A percentile compares a stretch with the other conserved stretches of the same genome.
These are phyloP conservation scores for Murraya paniculata DNA, from an alignment of 345 rosid genomes.

Conservation along the genomic window DNA sequence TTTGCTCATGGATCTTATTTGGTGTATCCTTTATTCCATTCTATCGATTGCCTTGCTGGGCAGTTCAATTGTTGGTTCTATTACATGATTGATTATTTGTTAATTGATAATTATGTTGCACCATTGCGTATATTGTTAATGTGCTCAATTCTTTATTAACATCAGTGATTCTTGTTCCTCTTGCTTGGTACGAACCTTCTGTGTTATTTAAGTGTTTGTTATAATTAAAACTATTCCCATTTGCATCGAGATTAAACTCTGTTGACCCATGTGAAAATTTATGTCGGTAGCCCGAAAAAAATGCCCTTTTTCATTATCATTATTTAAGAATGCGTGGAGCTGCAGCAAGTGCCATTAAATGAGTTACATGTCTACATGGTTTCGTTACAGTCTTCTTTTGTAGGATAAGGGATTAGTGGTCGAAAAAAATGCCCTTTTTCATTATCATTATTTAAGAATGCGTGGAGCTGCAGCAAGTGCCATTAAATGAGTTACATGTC, in stretches of 20 bases:
- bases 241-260: not conserved
- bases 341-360: not conserved
- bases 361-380: not conserved
- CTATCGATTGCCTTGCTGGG: not conserved
- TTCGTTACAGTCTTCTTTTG: not conserved
- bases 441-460: too few relatives aligned
- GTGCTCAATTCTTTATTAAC: conserved; percentile 6
- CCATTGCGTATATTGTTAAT: conserved; percentile 5
- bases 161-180: conserved; percentile 9
- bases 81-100: not conserved
- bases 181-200: not conserved
- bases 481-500: not conserved
- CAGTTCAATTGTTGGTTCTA: not conserved
- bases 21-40: conserved; percentile 77
- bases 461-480: too few relatives aligned
- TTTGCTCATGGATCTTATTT: conserved; percentile 84
- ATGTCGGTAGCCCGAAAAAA: not conserved
- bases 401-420: not conserved
- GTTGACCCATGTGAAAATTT: not conserved
- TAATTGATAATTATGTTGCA: not conserved
- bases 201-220: not conserved
- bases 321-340: too few relatives aligned
- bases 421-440: not conserved
- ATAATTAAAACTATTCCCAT: not conserved
- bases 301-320: not conserved